Evolutionary conservation across 306 rosid species (phyloP).

Genomic region (Pyrus betulifolia): DNA sequence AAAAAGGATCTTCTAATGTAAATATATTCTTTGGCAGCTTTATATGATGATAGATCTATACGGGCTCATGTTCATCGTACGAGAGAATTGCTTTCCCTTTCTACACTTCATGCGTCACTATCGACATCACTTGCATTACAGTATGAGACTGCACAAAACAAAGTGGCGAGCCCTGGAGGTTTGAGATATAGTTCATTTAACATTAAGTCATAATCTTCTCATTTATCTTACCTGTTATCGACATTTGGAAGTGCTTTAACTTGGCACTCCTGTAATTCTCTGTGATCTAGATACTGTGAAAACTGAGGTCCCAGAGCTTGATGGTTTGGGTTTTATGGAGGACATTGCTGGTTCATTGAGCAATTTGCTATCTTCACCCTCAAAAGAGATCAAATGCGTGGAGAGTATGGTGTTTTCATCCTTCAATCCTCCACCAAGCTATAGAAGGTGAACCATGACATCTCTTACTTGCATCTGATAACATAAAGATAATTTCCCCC

Average conservation of each 20-base stretch:
- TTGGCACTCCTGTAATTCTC: constrained; percentile 23
- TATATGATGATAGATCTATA: constrained; percentile 95
- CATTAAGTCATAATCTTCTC: background rate
- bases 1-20: constrained; percentile 28
- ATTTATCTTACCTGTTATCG: constrained; percentile 2
- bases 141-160: constrained; percentile 63
- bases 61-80: constrained; percentile 98
- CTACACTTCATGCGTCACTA: constrained; percentile 79
- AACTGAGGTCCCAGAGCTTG: constrained; percentile 75
- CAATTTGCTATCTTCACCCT: constrained; percentile 62
- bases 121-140: constrained; percentile 96
- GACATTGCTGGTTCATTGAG: constrained; percentile 82
- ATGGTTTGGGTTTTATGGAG: constrained; percentile 93
- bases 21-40: constrained; percentile 52
- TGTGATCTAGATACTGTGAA: constrained; percentile 44
- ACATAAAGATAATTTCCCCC: background rate
- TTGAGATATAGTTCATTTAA: constrained; percentile 12
- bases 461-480: background rate
- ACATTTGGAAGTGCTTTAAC: background rate
- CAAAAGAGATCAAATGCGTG: constrained; percentile 70
- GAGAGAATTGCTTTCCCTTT: constrained; percentile 85
- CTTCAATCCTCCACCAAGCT: constrained; percentile 95
- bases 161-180: constrained; percentile 72
- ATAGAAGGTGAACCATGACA: constrained; percentile 55
- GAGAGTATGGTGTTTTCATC: constrained; percentile 94